Percentiles rank a stretch among this genome's conserved stretches.
These are phyloP conservation scores for Coleophoma crateriformis DNA, from an alignment of 2,329 filamentous ascomycete genomes.

Conservation along the genomic window DNA sequence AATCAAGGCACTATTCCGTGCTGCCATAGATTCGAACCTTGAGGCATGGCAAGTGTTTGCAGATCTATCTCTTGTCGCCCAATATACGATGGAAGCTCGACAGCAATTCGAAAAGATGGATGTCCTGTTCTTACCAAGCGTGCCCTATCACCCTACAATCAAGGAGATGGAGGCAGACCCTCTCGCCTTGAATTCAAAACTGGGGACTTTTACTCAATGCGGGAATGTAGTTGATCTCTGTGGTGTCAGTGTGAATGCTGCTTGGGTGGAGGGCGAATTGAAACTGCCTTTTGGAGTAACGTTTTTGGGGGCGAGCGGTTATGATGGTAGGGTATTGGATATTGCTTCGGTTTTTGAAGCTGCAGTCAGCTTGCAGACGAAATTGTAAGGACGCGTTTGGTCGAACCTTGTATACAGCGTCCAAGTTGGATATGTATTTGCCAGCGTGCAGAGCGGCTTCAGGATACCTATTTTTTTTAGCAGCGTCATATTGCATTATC, in stretches of 20 bases:
- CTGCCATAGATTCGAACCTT: conserved; percentile 29
- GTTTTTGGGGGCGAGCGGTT: conserved; percentile 29
- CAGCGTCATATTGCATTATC: no score
- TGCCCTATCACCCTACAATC: conserved; percentile 41
- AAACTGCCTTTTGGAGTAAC: conserved; percentile 32
- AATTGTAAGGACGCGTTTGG: no score
- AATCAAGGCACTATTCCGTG: conserved; percentile 35
- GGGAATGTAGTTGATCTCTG: conserved; percentile 50
- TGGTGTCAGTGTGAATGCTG: conserved; percentile 29
- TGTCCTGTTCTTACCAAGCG: conserved; percentile 44
- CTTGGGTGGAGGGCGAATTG: conserved; percentile 13
- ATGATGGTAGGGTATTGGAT: conserved; percentile 28
- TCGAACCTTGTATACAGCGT: no score
- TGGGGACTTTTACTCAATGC: conserved; percentile 46
- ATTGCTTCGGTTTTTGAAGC: conserved; percentile 29
- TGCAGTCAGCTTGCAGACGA: background rate
- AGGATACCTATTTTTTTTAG: no score
- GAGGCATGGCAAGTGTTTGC: conserved; percentile 37
- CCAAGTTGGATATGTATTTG: no score
- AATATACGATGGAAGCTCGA: conserved; percentile 19
- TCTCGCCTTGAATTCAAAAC: conserved; percentile 39
- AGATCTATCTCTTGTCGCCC: conserved; percentile 25
- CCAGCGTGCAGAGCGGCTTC: no score
- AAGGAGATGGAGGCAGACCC: conserved; percentile 44
- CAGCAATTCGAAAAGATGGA: conserved; percentile 28